These are phyloP conservation scores for Podosphaera fusca DNA, from an alignment of 2,329 filamentous ascomycete species.

Conservation along the genomic window DNA sequence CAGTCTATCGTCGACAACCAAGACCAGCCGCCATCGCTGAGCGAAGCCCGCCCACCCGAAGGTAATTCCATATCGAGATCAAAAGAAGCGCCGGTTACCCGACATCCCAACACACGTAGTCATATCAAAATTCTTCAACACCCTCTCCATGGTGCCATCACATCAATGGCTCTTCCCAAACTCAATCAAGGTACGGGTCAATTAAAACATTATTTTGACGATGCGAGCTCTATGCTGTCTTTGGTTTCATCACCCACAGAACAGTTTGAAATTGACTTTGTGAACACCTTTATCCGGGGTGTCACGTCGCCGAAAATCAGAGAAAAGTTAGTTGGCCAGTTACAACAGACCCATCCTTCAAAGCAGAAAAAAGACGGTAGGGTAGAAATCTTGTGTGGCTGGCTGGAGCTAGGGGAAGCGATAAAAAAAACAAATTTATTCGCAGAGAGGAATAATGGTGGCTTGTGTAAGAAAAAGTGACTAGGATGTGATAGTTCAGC, in stretches of 20 bases:
- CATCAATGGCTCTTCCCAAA: neutral
- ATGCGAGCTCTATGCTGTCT: neutral
- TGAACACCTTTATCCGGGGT: constrained; percentile 8
- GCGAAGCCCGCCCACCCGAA: neutral
- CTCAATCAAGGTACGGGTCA: constrained; percentile 3
- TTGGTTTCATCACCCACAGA: neutral
- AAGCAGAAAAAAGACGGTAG: constrained; percentile 5
- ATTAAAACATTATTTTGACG: constrained; percentile 3
- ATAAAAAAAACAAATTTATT: constrained; percentile 4
- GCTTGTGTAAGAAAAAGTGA: no score
- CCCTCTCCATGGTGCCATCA: neutral
- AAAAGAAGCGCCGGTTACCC: neutral
- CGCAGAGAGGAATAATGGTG: no score
- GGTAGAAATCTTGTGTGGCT: constrained; percentile 8
- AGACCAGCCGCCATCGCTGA: no score
- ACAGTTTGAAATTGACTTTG: constrained; percentile 5
- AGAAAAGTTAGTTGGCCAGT: constrained; percentile 4
- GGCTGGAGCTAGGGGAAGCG: constrained; percentile 7
- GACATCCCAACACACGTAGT: neutral
- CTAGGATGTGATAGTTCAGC: no score
- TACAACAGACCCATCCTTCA: constrained; percentile 5
- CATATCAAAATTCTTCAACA: neutral
- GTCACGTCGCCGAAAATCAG: constrained; percentile 3
- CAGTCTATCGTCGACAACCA: no score
- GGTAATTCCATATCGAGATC: neutral